Evolutionary conservation across 1,284 basidiomycete genomes (phyloP), one percentile per base, ranked within the genome.

Genomic region (Ceratobasidium sp.): DNA sequence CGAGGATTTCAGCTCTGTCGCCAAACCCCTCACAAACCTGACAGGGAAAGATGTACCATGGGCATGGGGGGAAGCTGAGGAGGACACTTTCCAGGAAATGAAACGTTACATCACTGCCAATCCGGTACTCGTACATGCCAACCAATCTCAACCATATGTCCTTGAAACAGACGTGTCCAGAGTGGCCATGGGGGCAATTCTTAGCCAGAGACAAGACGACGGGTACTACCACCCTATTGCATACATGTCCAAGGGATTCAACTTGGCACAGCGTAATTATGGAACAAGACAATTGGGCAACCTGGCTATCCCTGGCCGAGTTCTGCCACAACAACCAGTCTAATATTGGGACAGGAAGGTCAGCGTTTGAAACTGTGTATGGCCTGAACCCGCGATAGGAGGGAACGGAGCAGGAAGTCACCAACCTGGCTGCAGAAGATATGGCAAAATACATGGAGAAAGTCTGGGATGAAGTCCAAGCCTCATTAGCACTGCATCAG

Each of bases 191-290:
- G 71, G 75, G 50, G 71, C 75, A 33, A 41, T 73, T 2, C 48
- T 62, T 81, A 81, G 76, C 76, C 59, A 36, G 48, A 17, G 65
- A 65, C 33, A 76, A 24, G 22, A 75, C 74, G 73, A 75, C n/a
- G 56, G 64, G 0, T 17, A 47, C 1, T 74, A 78, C 1, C 79
- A 79, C 17, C 81, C 67, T 1, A 24, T 65, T 2, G 59, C 45
- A 9, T 75, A 53, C 29, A 44, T 73, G 51, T 75, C 69, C n/a
- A 41, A 75, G 33, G 22, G 27, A 1, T 47, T 75, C 27, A 24
- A 31, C 8, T 64, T 77, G 0, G 78, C 83, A 1, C 80, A 85
- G 66, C 65, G 74, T 2, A 84, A 84, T 75, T 84, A 82, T 73
- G 72, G n/a, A n/a, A n/a, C n/a, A n/a, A n/a, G n/a, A n/a, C n/a